Evolutionary conservation across 106 monocot species (phyloP).

Genomic region (Platanthera guangdongensis): DNA sequence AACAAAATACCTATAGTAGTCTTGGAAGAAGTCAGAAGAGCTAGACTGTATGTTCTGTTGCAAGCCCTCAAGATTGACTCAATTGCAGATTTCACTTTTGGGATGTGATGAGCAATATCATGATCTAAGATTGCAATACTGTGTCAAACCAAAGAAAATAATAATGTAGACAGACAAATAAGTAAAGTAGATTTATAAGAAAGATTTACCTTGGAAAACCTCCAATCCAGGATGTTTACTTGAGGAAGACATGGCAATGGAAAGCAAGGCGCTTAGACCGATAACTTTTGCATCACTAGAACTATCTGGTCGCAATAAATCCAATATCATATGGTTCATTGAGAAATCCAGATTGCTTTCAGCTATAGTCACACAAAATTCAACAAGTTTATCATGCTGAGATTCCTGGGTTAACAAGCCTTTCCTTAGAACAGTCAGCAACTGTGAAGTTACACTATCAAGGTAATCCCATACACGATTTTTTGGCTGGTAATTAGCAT

Average conservation of each 20-base stretch:
- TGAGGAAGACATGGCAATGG: slow-evolving; percentile 76
- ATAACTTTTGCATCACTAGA: slow-evolving; percentile 95
- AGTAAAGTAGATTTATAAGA: not conserved
- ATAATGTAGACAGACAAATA: not conserved
- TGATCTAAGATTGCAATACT: slow-evolving; percentile 34
- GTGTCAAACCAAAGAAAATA: not conserved
- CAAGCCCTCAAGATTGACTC: slow-evolving; percentile 88
- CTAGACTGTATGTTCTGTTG: slow-evolving; percentile 71
- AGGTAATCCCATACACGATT: slow-evolving; percentile 94
- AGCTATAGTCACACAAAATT: slow-evolving; percentile 95
- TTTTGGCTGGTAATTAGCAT: slow-evolving; percentile 68
- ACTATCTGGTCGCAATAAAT: slow-evolving; percentile 77
- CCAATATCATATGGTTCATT: slow-evolving; percentile 96
- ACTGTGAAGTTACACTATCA: slow-evolving; percentile 94
- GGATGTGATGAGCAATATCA: slow-evolving; percentile 71
- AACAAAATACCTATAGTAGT: slow-evolving; percentile 61
- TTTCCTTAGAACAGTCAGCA: slow-evolving; percentile 75
- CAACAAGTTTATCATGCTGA: slow-evolving; percentile 98
- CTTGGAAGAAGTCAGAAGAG: slow-evolving; percentile 89
- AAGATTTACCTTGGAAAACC: slow-evolving; percentile 47
- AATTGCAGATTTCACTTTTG: slow-evolving; percentile 89
- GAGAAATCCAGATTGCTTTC: slow-evolving; percentile 84
- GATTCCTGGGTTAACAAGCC: slow-evolving; percentile 88
- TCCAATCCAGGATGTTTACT: slow-evolving; percentile 62
- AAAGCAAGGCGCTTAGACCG: slow-evolving; percentile 88